These are phyloP conservation scores for Parietaria judaica DNA, from an alignment of 306 rosid species.

Conservation along the genomic window DNA sequence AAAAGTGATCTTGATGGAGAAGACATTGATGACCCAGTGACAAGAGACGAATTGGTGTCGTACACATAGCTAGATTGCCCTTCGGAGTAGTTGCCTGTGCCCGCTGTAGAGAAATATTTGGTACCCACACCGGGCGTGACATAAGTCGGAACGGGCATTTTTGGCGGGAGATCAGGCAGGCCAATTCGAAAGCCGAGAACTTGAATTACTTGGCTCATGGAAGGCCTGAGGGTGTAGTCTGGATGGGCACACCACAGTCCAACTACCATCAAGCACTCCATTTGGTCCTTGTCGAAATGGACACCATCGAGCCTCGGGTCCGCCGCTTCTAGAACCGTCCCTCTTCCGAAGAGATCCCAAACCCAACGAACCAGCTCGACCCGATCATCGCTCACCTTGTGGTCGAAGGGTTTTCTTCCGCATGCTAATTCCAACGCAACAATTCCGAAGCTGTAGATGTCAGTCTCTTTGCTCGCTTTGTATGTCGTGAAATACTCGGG, in stretches of 20 bases:
- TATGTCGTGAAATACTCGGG: background rate
- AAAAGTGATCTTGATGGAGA: too few relatives aligned
- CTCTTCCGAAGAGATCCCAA: constrained; percentile 15
- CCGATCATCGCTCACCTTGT: background rate
- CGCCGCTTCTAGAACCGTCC: constrained; percentile 16
- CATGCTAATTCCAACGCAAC: constrained; percentile 3
- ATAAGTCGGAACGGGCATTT: constrained; percentile 2
- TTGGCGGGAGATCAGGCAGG: constrained; percentile 14
- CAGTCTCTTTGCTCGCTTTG: constrained; percentile 8
- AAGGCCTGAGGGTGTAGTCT: constrained; percentile 21
- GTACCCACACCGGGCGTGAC: background rate
- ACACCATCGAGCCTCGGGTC: constrained; percentile 4
- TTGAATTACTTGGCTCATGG: constrained; percentile 26
- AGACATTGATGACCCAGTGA: too few relatives aligned
- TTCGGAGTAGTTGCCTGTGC: background rate
- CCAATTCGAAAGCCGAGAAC: constrained; percentile 21
- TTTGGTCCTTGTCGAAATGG: constrained; percentile 10
- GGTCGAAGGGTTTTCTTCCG: background rate
- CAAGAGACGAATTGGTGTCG: too few relatives aligned
- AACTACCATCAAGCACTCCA: constrained; percentile 22
- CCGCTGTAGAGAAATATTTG: background rate
- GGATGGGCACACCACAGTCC: constrained; percentile 40
- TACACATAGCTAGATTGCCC: background rate
- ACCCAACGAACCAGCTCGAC: constrained; percentile 1
- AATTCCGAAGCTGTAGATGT: constrained; percentile 4